Evolutionary conservation across 2,329 filamentous ascomycete species (phyloP), one percentile per base, ranked within the genome.

Genomic region (Pseudovirgaria hyperparasitica): DNA sequence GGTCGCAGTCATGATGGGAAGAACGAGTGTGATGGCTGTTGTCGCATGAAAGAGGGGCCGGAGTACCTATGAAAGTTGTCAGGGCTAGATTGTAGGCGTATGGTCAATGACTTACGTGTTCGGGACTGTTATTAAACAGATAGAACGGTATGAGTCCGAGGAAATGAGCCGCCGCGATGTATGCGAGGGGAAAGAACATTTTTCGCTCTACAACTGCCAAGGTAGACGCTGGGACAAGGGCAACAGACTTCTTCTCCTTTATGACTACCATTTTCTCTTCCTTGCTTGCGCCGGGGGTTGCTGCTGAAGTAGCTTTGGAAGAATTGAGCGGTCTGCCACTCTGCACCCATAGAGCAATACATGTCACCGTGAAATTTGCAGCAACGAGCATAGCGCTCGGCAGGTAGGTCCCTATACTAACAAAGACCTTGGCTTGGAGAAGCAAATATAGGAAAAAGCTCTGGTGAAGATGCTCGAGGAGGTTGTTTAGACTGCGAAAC

Each of bases 401-500:
- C 4, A 98, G 67, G 48, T 98, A 98, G 2, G 87, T 98, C 10
- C 90, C 90, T 37, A 98, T 98, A 55, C 86, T 96, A 41, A 96
- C 90, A 49, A 98, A 98, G 8, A 86, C 76, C 43, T 90, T 82
- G 16, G 76, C 72, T 40, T 92, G 78, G 72, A 96, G 85, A 23
- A 98, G 67, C 27, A 98, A 64, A 52, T 98, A 98, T 59, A 98
- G 96, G 69, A 98, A 98, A 64, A 98, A 98, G 52, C 86, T 94
- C 58, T 98, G 90, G 51, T 98, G 90, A 34, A 98, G 66, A 50
- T 98, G 86, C 57, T 98, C 90, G 17, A 98, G 69, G 32, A 98
- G 60, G 48, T 98, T 98, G 60, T 98, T 98, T 54, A 98, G 62
- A 51, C 84, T 93, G 43, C 90, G 70, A 52, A 92, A 92, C 3